Base-by-base conservation (phyloP, 2,329 filamentous ascomycete genomes). In the Escovopsis sp. region DNA sequence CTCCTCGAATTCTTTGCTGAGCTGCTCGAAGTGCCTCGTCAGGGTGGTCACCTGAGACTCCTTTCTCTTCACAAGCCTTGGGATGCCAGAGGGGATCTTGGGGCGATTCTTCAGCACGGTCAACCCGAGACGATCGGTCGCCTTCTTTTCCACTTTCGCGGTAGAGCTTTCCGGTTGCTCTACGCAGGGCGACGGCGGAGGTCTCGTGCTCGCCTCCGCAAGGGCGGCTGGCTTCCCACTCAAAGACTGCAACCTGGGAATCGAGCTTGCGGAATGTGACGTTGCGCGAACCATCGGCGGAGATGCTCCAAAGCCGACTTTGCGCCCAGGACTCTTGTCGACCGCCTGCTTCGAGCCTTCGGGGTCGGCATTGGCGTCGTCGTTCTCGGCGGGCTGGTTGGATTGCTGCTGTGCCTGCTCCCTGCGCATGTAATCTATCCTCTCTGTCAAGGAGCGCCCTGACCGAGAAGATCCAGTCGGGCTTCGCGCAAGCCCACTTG, bases 1-100 rank as follows among this genome's bases (percentile, higher is more conserved):
- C 48, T 88, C 93, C 51, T 94, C 86, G 45, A 98, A 98, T 51
- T 98, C 92, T 17, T 87, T 79, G 47, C 86, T 94, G 38, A 98
- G 67, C 54, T 96, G 87, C 56, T 98, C 92, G 51, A 98, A 96
- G 54, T 96, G 90, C 46, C 84, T 84, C 14, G 90, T 85, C 34
- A 98, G 66, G n/a, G 79, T 86, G 8, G 86, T 92, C 3, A 98
- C 90, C 48, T 81, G 83, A 4, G 82, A 74, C 35, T 78, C 70
- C 44, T 76, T 78, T 45, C 70, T 76, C 51, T 77, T 82, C 34
- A 94, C 74, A 18, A 90, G 90, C 23, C 90, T 76, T 19, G 87
- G 87, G 40, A 98, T 96, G 29, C 88, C 69, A 1, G 90, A 96
- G n/a, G 65, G 58, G 2, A 56, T 52, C 48, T 76, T 77, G 18